These are phyloP conservation scores for Colletotrichum sp. DNA, from an alignment of 2,329 filamentous ascomycete genomes.

Conservation along the genomic window DNA sequence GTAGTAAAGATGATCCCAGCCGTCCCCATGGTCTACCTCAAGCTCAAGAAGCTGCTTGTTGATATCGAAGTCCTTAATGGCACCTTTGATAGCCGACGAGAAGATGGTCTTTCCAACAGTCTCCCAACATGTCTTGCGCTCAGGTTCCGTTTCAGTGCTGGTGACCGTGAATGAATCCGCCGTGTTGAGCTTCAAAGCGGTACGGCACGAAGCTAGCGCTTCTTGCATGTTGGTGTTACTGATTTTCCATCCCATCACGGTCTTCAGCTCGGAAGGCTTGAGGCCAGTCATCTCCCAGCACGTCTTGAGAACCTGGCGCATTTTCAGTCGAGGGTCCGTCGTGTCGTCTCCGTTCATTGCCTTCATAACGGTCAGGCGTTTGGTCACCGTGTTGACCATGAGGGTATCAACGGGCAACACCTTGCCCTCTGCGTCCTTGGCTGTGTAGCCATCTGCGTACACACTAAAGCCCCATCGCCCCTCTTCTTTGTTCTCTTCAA, in stretches of 20 bases:
- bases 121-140: background rate
- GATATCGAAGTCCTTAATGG: background rate
- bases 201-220: background rate
- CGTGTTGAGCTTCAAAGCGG: rapidly evolving
- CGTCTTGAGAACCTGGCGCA: background rate
- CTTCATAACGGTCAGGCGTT: background rate
- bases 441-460: background rate
- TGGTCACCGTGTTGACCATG: background rate
- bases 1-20: background rate
- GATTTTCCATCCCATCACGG: background rate
- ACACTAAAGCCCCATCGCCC: background rate
- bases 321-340: background rate
- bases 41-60: background rate
- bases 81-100: background rate
- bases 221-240: background rate
- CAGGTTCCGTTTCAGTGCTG: background rate
- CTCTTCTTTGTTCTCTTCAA: background rate
- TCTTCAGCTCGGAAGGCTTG: background rate
- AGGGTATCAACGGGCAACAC: background rate
- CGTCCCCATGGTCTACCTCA: background rate
- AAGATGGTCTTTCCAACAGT: background rate
- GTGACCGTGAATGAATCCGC: background rate
- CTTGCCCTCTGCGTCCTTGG: background rate
- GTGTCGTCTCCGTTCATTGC: background rate
- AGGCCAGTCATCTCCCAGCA: background rate